Conservation (phyloP, 2,329 filamentous ascomycete species). For the Xylaria sp. region DNA sequence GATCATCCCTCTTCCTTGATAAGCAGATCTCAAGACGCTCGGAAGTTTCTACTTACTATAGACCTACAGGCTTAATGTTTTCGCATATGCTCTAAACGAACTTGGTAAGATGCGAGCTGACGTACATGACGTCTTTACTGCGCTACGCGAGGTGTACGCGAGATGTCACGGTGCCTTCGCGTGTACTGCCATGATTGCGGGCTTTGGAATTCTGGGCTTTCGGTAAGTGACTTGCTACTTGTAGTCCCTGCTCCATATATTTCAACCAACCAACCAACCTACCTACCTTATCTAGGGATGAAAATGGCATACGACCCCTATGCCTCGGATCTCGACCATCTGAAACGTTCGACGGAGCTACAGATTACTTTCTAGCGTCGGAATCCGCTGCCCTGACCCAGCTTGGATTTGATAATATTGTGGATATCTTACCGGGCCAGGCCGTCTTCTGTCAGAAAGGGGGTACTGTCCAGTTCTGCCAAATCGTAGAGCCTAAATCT, state of each 20-base stretch:
- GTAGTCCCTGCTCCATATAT: too few species aligned
- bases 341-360: conserved; percentile 63
- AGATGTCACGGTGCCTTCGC: conserved; percentile 81
- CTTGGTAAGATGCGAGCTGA: conserved; percentile 88
- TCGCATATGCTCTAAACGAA: conserved; percentile 82
- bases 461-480: conserved; percentile 72
- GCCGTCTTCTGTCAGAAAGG: conserved; percentile 82
- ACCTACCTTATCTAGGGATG: conserved; percentile 75
- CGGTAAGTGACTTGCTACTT: conserved; percentile 43
- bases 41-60: too few species aligned
- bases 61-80: conserved; percentile 82
- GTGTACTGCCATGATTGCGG: conserved; percentile 85
- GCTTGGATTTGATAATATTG: conserved; percentile 74
- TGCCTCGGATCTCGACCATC: conserved; percentile 73
- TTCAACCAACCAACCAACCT: too few species aligned
- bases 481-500: conserved; percentile 70
- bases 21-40: too few species aligned
- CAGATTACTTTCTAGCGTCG: conserved; percentile 84
- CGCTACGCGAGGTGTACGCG: conserved; percentile 77
- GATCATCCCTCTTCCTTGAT: too few species aligned
- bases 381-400: conserved; percentile 80
- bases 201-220: too few species aligned
- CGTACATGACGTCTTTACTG: conserved; percentile 79
- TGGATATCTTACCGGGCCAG: conserved; percentile 77
- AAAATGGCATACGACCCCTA: conserved; percentile 82